Evolutionary conservation across 768 basidiomycete genomes (phyloP).

Genomic region (Rhizopogon vesiculosus): DNA sequence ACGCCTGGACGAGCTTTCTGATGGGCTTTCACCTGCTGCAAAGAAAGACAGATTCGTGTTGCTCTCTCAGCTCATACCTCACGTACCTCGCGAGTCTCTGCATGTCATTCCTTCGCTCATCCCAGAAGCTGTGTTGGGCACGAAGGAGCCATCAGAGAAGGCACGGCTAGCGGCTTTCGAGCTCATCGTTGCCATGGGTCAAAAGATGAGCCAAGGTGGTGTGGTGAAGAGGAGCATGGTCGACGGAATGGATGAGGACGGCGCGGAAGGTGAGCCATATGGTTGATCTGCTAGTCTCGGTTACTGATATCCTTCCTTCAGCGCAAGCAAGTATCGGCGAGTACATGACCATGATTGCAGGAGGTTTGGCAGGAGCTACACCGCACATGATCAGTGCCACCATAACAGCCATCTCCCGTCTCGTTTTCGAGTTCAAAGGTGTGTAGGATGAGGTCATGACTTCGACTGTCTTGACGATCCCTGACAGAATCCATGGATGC

Average conservation of each 20-base stretch:
- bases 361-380: slow-evolving; percentile 86
- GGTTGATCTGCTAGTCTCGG: slow-evolving; percentile 2
- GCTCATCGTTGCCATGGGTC: slow-evolving; percentile 84
- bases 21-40: slow-evolving; percentile 72
- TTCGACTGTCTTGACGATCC: background rate
- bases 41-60: slow-evolving; percentile 91
- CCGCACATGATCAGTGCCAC: slow-evolving; percentile 99
- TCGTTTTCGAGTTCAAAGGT: slow-evolving; percentile 97
- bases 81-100: slow-evolving; percentile 64
- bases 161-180: slow-evolving; percentile 88
- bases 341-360: slow-evolving; percentile 95
- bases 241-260: slow-evolving; percentile 80
- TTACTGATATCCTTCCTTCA: slow-evolving; percentile 18
- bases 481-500: slow-evolving; percentile 58
- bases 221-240: slow-evolving; percentile 71
- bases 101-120: slow-evolving; percentile 86
- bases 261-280: slow-evolving; percentile 32
- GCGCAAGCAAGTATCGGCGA: slow-evolving; percentile 80
- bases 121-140: slow-evolving; percentile 91
- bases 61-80: slow-evolving; percentile 61
- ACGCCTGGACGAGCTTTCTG: slow-evolving; percentile 58
- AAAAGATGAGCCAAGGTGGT: slow-evolving; percentile 87
- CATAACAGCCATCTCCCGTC: slow-evolving; percentile 87
- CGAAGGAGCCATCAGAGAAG: slow-evolving; percentile 95
- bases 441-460: background rate